Conservation (phyloP, 225 moss, liverwort and hornwort species). For the Rhytidiadelphus loreus region DNA sequence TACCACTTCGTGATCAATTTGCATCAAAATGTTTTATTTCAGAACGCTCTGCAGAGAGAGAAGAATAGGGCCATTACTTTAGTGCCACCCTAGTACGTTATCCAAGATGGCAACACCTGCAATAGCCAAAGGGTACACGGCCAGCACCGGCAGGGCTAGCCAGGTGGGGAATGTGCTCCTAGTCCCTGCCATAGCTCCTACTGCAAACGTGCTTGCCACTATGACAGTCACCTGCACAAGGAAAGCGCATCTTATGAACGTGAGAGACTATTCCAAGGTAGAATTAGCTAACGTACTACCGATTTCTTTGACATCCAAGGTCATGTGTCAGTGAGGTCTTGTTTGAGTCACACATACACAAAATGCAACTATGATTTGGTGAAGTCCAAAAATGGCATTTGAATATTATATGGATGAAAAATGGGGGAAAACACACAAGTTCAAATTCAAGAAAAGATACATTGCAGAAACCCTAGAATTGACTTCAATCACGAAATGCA, state of each 20-base stretch:
- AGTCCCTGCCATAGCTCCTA: conserved; percentile 49
- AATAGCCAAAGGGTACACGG: conserved; percentile 70
- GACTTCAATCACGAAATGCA: background rate
- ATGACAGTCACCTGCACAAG: conserved; percentile 76
- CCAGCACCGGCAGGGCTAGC: conserved; percentile 58
- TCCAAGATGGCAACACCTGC: conserved; percentile 67
- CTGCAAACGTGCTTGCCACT: conserved; percentile 39
- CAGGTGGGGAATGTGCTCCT: conserved; percentile 77
- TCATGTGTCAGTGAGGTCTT: background rate
- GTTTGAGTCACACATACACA: background rate
- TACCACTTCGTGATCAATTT: background rate
- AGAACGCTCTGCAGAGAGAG: background rate
- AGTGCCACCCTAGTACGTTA: conserved; percentile 66
- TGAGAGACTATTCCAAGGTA: background rate
- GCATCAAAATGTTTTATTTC: background rate
- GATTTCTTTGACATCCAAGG: background rate
- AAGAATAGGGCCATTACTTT: background rate
- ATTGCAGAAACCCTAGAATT: background rate
- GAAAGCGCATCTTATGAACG: background rate
- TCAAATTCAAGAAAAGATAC: background rate
- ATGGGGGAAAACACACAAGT: background rate
- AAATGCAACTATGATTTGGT: background rate
- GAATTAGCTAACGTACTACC: too few species aligned
- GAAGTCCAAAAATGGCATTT: background rate
- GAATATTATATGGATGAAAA: background rate